phyloP scores from a whole-genome alignment of 192 early-diverging fungal genomes.

The Coemansia sp. region DNA sequence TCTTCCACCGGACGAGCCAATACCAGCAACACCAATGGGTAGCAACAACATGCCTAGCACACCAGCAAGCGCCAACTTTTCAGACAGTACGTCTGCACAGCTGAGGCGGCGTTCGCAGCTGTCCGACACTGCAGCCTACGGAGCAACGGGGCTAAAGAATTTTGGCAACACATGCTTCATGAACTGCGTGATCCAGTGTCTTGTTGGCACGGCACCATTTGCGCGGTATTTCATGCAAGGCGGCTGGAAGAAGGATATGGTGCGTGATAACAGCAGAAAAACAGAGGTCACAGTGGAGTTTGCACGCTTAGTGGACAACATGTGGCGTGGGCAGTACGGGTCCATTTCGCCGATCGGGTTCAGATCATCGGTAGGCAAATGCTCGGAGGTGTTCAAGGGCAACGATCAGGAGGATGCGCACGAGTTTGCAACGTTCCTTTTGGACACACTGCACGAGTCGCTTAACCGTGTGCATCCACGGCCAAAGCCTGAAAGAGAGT shows the following conservation, averaged over 20 bases:
- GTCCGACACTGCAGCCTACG: conserved; percentile 56
- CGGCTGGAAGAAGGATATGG: conserved; percentile 38
- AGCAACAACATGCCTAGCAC: conserved; percentile 1
- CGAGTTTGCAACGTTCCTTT: conserved; percentile 88
- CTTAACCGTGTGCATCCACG: conserved; percentile 67
- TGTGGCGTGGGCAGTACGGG: conserved; percentile 80
- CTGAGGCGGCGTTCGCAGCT: conserved; percentile 13
- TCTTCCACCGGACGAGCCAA: neutral
- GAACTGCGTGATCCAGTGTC: conserved; percentile 81
- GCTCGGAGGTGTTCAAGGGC: conserved; percentile 80
- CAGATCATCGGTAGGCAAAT: conserved; percentile 69
- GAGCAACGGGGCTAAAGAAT: conserved; percentile 73
- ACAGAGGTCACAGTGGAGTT: conserved; percentile 71
- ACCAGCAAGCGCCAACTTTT: conserved; percentile 2
- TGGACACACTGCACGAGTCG: conserved; percentile 92
- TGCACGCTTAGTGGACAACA: conserved; percentile 70
- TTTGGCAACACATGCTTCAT: conserved; percentile 86
- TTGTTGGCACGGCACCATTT: conserved; percentile 69
- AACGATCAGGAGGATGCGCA: conserved; percentile 96
- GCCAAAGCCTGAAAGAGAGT: conserved; percentile 29
- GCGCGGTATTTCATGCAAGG: conserved; percentile 73
- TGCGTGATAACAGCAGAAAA: conserved; percentile 63
- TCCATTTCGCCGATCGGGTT: conserved; percentile 80
- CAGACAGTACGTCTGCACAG: neutral
- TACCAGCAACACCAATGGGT: neutral